phyloP scores from a whole-genome alignment of 2,329 filamentous ascomycete species.

The Monosporascus ibericus region DNA sequence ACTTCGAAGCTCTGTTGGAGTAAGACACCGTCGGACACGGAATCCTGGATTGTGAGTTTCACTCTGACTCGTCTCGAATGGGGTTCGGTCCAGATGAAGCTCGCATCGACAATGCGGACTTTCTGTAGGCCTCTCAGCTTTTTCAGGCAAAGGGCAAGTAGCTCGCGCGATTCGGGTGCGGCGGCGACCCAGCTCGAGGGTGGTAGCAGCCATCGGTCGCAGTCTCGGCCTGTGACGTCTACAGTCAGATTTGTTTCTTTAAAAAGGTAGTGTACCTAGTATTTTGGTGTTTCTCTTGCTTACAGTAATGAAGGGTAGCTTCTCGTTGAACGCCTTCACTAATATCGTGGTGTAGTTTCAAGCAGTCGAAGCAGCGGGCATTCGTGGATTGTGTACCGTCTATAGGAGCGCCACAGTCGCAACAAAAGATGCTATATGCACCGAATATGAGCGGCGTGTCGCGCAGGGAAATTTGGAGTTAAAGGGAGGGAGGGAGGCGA shows the following conservation, averaged over 20 bases:
- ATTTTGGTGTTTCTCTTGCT: not conserved
- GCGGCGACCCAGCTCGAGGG: conserved; percentile 84
- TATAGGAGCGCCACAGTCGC: conserved; percentile 93
- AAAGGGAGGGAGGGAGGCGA: conserved; percentile 5
- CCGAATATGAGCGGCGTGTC: conserved; percentile 10
- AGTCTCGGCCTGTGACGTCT: conserved; percentile 54
- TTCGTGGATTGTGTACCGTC: conserved; percentile 82
- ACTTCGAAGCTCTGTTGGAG: conserved; percentile 96
- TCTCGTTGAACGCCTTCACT: conserved; percentile 88
- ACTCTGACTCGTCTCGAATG: conserved; percentile 89
- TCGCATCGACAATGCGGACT: conserved; percentile 90
- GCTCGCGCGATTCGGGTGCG: conserved; percentile 79
- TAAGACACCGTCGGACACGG: conserved; percentile 55
- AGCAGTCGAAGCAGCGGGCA: conserved; percentile 91
- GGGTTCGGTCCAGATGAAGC: conserved; percentile 97
- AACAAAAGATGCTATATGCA: conserved; percentile 73
- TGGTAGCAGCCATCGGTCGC: conserved; percentile 87
- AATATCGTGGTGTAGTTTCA: conserved; percentile 91
- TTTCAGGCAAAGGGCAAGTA: conserved; percentile 84
- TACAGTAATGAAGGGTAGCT: conserved; percentile 78
- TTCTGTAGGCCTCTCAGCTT: conserved; percentile 82
- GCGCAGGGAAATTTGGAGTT: conserved; percentile 4
- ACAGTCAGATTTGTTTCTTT: too few species aligned
- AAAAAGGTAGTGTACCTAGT: not conserved
- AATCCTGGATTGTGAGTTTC: conserved; percentile 86